phyloP scores from a whole-genome alignment of 148 eudicot genomes.

The Vaccinium darrowii region DNA sequence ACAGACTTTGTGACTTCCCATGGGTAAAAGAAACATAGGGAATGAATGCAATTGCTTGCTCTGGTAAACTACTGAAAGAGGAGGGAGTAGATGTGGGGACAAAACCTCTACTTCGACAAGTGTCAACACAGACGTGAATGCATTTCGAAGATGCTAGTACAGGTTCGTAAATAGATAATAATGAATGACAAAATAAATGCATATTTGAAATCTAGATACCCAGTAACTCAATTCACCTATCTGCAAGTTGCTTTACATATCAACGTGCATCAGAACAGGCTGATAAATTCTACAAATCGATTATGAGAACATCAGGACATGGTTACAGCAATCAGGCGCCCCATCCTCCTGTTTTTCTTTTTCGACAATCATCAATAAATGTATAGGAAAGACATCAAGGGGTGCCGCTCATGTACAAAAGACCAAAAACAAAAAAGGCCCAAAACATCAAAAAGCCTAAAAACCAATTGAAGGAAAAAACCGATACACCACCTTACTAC shows the following conservation, averaged over 20 bases:
- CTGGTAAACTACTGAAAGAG: too few relatives aligned
- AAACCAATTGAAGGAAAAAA: neutral
- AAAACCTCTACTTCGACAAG: neutral
- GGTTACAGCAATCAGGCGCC: neutral
- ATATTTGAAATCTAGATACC: neutral
- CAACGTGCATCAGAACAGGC: neutral
- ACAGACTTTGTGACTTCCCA: neutral
- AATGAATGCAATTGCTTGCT: neutral
- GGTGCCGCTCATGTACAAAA: neutral
- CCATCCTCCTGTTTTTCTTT: too few relatives aligned
- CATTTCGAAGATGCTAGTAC: neutral
- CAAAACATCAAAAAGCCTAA: neutral
- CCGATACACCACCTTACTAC: neutral
- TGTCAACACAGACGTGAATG: neutral
- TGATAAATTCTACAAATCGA: neutral
- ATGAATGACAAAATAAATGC: neutral
- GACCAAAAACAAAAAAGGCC: neutral
- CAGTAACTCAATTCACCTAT: neutral
- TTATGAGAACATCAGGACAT: neutral
- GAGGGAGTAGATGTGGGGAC: too few relatives aligned
- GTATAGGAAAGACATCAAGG: neutral
- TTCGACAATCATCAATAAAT: too few relatives aligned
- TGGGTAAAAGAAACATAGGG: neutral
- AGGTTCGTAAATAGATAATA: neutral
- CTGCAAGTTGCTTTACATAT: neutral